Conservation (phyloP, 441 rosid genomes). For the Melastoma candidum region DNA sequence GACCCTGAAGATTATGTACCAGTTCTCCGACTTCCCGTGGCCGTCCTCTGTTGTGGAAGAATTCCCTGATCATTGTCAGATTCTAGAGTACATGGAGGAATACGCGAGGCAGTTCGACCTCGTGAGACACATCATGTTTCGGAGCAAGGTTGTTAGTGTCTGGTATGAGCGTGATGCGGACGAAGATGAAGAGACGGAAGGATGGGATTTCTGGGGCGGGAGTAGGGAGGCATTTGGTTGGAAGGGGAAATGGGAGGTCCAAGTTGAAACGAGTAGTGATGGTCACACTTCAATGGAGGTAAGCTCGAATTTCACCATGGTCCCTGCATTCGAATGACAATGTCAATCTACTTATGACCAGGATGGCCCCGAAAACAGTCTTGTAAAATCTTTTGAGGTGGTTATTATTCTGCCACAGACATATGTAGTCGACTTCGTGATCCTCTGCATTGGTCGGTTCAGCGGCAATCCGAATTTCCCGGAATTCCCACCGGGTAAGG, state of each 20-base stretch:
- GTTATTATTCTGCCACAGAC: neutral
- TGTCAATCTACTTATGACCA: too few species aligned
- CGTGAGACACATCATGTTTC: constrained; percentile 25
- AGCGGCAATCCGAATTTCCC: constrained; percentile 15
- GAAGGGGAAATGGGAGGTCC: constrained; percentile 23
- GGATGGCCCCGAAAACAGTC: too few species aligned
- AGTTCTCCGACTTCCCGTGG: constrained; percentile 49
- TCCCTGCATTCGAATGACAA: too few species aligned
- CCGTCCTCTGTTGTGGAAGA: constrained; percentile 21
- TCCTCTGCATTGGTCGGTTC: constrained; percentile 17
- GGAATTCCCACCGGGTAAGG: constrained; percentile 1
- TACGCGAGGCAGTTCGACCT: constrained; percentile 29
- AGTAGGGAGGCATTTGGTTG: constrained; percentile 22
- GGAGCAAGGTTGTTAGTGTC: constrained; percentile 21
- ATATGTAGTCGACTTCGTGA: constrained; percentile 12
- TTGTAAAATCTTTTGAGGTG: neutral
- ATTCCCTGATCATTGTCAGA: constrained; percentile 27
- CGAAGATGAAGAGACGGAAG: constrained; percentile 15
- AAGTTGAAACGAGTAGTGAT: constrained; percentile 12
- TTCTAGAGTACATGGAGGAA: constrained; percentile 24
- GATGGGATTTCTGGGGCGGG: constrained; percentile 28
- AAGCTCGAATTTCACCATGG: neutral
- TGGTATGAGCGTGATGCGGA: constrained; percentile 4
- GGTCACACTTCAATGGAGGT: constrained; percentile 1
- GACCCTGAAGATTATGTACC: constrained; percentile 23